Conservation (phyloP, 306 rosid genomes). For the Sechiopsis laciniata region DNA sequence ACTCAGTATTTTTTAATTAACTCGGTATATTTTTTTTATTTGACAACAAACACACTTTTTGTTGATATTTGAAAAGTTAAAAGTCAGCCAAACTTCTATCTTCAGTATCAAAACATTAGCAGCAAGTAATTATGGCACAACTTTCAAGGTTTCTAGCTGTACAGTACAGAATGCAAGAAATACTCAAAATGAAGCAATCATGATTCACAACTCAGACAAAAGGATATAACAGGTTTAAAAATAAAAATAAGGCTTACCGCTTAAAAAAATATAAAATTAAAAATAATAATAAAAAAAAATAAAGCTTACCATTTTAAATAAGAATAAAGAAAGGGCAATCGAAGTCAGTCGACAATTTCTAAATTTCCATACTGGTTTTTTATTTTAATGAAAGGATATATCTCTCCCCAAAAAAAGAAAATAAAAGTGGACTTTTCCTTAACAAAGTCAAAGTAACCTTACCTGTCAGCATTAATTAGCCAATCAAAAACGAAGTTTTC, state of each 20-base stretch:
- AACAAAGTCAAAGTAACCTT: conserved; percentile 27
- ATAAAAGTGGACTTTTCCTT: neutral
- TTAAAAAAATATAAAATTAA: too few relatives aligned
- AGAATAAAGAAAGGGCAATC: neutral
- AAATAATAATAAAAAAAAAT: neutral
- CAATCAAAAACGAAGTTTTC: conserved; percentile 98
- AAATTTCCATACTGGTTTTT: neutral
- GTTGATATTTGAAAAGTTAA: neutral
- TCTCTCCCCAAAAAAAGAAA: neutral
- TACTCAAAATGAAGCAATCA: neutral
- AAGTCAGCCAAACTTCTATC: neutral
- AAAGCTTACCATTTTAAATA: neutral
- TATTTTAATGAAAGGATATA: neutral
- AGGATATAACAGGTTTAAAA: neutral
- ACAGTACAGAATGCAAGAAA: neutral
- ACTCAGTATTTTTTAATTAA: neutral
- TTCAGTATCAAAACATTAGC: neutral
- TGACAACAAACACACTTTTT: neutral
- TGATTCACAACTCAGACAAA: neutral
- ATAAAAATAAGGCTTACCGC: neutral
- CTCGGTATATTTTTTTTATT: neutral
- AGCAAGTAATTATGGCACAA: neutral
- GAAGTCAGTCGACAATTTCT: neutral
- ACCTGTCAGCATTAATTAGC: conserved; percentile 99
- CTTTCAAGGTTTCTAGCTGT: neutral